phyloP scores from a whole-genome alignment of 345 rosid species.

The Corymbia maculata region DNA sequence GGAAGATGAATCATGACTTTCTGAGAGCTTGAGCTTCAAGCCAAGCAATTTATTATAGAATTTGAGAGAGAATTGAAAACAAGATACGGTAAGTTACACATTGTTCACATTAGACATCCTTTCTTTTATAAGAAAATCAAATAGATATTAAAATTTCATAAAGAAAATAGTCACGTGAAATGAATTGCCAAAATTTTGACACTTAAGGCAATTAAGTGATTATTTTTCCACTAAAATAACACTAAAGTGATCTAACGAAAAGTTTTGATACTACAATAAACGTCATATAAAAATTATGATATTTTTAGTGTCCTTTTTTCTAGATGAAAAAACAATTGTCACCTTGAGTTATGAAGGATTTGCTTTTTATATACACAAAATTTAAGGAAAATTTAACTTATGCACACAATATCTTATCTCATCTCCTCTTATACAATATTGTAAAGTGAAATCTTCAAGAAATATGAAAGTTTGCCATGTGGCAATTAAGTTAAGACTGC shows the following conservation, averaged over 20 bases:
- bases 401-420: not conserved
- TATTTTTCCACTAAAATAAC: not conserved
- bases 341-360: not conserved
- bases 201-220: not conserved
- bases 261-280: not conserved
- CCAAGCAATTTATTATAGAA: not conserved
- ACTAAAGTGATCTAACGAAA: not conserved
- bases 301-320: too few relatives aligned
- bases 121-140: not conserved
- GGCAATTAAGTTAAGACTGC: not conserved
- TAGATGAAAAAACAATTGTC: too few relatives aligned
- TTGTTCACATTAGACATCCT: not conserved
- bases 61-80: not conserved
- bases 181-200: too few relatives aligned
- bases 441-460: not conserved
- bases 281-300: fast-evolving
- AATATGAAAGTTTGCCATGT: not conserved
- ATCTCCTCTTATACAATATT: not conserved
- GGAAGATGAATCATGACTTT: not conserved
- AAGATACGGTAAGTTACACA: not conserved
- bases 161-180: not conserved
- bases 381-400: not conserved
- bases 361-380: not conserved
- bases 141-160: not conserved
- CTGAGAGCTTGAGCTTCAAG: not conserved